Evolutionary conservation across 768 basidiomycete genomes (phyloP).

Genomic region (Hortiboletus flavorubellus): DNA sequence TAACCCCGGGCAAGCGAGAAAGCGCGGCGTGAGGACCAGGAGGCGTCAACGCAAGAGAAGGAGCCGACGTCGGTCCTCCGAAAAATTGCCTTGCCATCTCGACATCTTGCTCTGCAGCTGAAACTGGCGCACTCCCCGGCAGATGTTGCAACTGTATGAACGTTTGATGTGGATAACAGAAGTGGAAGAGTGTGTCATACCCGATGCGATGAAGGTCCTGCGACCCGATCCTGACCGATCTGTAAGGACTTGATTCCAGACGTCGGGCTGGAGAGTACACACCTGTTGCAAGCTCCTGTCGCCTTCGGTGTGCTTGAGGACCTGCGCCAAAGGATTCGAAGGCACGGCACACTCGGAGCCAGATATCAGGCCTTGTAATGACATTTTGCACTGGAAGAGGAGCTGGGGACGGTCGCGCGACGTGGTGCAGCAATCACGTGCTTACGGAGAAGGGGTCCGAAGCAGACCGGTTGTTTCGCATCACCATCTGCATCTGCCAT

Average conservation of each 20-base stretch:
- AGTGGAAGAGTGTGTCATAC: slow-evolving; percentile 36
- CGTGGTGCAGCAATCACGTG: slow-evolving; percentile 18
- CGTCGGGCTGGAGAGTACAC: slow-evolving; percentile 12
- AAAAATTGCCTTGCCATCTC: slow-evolving; percentile 82
- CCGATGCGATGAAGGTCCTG: slow-evolving; percentile 68
- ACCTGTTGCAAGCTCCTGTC: slow-evolving; percentile 90
- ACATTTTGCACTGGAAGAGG: slow-evolving; percentile 41
- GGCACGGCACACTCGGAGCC: slow-evolving; percentile 86
- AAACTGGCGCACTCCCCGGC: slow-evolving; percentile 50
- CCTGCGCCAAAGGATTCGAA: slow-evolving; percentile 83
- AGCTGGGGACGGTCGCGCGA: not conserved
- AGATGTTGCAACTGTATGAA: slow-evolving; percentile 66
- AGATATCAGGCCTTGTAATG: slow-evolving; percentile 75
- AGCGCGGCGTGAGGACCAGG: slow-evolving; percentile 33
- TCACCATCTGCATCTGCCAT: slow-evolving; percentile 5
- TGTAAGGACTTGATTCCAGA: not conserved
- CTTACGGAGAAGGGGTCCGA: not conserved
- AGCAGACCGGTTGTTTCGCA: not conserved
- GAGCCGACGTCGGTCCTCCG: slow-evolving; percentile 39
- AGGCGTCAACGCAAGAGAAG: slow-evolving; percentile 35
- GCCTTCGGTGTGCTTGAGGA: slow-evolving; percentile 85
- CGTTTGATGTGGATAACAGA: not conserved
- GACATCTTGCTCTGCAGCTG: slow-evolving; percentile 61
- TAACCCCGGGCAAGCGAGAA: slow-evolving; percentile 20
- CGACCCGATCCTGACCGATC: slow-evolving; percentile 60